phyloP scores from a whole-genome alignment of 345 rosid genomes.

The Euphorbia pulcherrima region DNA sequence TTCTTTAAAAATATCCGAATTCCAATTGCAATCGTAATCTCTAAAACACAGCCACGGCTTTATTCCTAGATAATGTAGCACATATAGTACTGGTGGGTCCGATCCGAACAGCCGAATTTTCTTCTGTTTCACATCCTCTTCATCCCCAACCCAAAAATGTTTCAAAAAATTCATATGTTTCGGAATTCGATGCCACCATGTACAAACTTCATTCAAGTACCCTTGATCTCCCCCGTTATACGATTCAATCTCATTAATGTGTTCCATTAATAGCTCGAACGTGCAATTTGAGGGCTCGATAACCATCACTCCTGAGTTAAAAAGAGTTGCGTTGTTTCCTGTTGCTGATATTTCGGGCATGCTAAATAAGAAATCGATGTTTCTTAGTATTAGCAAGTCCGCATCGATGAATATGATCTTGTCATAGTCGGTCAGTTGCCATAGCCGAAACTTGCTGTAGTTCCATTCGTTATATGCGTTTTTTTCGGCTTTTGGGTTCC shows the following conservation, averaged over 20 bases:
- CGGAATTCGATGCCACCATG: conserved; percentile 36
- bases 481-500: conserved; percentile 73
- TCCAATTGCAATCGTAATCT: conserved; percentile 38
- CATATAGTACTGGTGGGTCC: conserved; percentile 29
- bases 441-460: conserved; percentile 90
- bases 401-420: conserved; percentile 91
- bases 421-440: conserved; percentile 80
- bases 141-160: conserved; percentile 35
- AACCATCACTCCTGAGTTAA: conserved; percentile 35
- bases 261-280: conserved; percentile 30
- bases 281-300: conserved; percentile 38
- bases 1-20: conserved; percentile 24
- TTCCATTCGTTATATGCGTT: conserved; percentile 90
- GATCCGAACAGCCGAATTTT: conserved; percentile 28
- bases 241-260: conserved; percentile 29
- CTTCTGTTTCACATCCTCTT: conserved; percentile 27
- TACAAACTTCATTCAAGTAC: conserved; percentile 30
- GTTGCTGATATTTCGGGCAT: conserved; percentile 87
- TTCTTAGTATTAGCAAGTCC: conserved; percentile 74
- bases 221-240: conserved; percentile 39
- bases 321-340: conserved; percentile 34
- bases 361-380: conserved; percentile 80
- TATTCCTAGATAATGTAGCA: conserved; percentile 30
- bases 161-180: conserved; percentile 32
- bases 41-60: conserved; percentile 37